Base-by-base conservation (phyloP, 2,329 filamentous ascomycete species). In the Alternaria arborescens region DNA sequence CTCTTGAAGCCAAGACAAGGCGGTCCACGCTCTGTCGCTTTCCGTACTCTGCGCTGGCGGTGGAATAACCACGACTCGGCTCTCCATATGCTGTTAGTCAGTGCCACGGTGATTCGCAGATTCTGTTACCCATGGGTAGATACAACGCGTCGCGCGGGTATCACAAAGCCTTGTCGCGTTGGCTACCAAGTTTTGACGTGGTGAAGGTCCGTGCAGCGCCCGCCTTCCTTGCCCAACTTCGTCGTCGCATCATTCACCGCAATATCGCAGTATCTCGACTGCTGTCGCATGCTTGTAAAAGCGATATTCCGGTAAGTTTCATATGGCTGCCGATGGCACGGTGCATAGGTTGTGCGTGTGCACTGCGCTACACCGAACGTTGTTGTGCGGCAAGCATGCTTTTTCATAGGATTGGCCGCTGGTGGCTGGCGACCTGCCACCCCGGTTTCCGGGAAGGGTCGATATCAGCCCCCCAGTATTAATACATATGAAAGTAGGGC, bases 351-450 rank as follows among this genome's bases (percentile, higher is more conserved):
- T 60, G 64, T 64, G 57, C 53, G 59, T 50, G 60, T 52, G 36
- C 28, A 52, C 46, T 43, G 57, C 58, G 60, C 60, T 55, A 65
- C 60, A 55, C 40, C 62, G 44, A 52, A 61, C 60, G 64, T 65
- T 70, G 42, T 44, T 59, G 63, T 67, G 61, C 67, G 51, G 68
- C 64, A 71, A 72, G 66, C 69, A 69, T 68, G 67, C 58, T 73
- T 72, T 41, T 71, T 71, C 8, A 30, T 40, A 43, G 40, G 52
- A 24, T 48, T 43, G 22, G 36, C 52, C 55, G 41, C 52, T 52
- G 64, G 67, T 64, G 70, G 72, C 64, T 73, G 70, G 71, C 50
- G 60, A 63, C 28, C 67, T 70, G 62, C 67, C 67, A 44, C 64
- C 64, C 61, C 57, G 52, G 62, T 68, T 65, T 65, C 58, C 46